Evolutionary conservation across 331 rosid genomes (phyloP).

Genomic region (Cydonia oblonga): DNA sequence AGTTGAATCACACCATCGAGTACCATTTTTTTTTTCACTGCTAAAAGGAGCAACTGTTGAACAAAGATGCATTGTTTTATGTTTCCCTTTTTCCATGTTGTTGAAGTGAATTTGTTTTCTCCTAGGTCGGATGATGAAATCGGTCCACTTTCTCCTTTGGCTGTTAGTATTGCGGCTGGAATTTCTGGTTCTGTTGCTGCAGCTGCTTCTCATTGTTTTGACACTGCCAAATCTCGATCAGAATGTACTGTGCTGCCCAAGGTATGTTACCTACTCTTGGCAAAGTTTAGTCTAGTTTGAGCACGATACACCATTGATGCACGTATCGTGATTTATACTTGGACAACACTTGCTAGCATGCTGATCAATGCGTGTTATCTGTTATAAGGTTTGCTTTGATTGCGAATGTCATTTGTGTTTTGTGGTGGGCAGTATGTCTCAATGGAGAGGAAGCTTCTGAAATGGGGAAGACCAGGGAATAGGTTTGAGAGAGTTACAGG

Average conservation of each 20-base stretch:
- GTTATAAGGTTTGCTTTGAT: neutral
- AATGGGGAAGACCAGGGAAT: slow-evolving; percentile 64
- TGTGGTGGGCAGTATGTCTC: slow-evolving; percentile 45
- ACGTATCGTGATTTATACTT: too few relatives aligned
- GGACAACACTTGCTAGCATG: neutral
- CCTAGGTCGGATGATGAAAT: slow-evolving; percentile 63
- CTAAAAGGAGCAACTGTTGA: neutral
- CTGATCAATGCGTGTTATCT: neutral
- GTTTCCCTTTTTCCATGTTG: neutral
- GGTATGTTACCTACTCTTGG: slow-evolving; percentile 29
- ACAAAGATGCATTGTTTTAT: neutral
- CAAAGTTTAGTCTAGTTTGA: neutral
- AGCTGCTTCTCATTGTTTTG: slow-evolving; percentile 92
- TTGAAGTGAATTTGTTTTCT: slow-evolving; percentile 22
- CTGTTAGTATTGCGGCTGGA: slow-evolving; percentile 74
- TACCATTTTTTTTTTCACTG: neutral
- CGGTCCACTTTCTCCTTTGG: slow-evolving; percentile 63
- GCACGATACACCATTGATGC: neutral
- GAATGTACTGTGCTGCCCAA: slow-evolving; percentile 69
- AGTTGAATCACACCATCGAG: neutral
- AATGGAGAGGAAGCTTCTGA: slow-evolving; percentile 64
- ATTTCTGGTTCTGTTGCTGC: slow-evolving; percentile 82
- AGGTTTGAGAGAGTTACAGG: slow-evolving; percentile 62
- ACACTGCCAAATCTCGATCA: slow-evolving; percentile 71
- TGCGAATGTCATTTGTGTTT: neutral